A percentile compares a stretch with the other conserved stretches of the same genome.
phyloP scores from a whole-genome alignment of 2,329 filamentous ascomycete genomes.

The Talaromyces marneffei region DNA sequence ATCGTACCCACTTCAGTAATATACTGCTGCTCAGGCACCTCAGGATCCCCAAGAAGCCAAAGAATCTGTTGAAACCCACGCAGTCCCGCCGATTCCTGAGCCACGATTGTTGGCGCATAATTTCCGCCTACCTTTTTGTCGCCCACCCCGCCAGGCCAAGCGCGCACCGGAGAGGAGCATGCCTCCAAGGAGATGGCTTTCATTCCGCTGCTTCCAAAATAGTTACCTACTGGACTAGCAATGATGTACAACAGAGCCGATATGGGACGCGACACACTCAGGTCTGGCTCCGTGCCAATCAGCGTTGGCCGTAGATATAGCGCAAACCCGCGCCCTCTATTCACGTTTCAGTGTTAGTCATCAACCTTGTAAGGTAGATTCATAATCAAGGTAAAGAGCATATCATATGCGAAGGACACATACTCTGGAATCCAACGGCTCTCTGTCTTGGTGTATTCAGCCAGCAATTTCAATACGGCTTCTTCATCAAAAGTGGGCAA shows the following conservation, averaged over 20 bases:
- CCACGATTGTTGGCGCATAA: conserved; percentile 94
- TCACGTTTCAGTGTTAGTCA: neutral
- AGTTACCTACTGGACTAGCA: conserved; percentile 90
- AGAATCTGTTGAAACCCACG: conserved; percentile 96
- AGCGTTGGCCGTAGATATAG: conserved; percentile 93
- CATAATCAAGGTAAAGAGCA: neutral
- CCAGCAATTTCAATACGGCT: conserved; percentile 72
- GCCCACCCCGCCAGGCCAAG: conserved; percentile 95
- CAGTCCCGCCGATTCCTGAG: conserved; percentile 82
- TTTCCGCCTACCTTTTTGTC: conserved; percentile 98
- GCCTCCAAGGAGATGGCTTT: conserved; percentile 94
- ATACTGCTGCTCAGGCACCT: conserved; percentile 61
- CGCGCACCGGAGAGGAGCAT: conserved; percentile 91
- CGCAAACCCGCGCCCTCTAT: conserved; percentile 69
- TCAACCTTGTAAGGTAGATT: neutral
- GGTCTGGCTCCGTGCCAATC: conserved; percentile 91
- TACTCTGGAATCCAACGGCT: conserved; percentile 81
- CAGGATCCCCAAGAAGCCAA: conserved; percentile 78
- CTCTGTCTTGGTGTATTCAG: conserved; percentile 72
- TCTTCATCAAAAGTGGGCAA: conserved; percentile 76
- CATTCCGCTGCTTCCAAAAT: conserved; percentile 84
- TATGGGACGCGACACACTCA: conserved; percentile 86
- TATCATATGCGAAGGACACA: conserved; percentile 22
- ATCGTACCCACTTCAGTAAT: conserved; percentile 98
- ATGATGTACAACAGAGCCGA: conserved; percentile 91